A percentile compares a stretch with the other conserved stretches of the same genome.
These are phyloP conservation scores for Lactifluus piperatus DNA, from an alignment of 768 basidiomycete species.

Conservation along the genomic window DNA sequence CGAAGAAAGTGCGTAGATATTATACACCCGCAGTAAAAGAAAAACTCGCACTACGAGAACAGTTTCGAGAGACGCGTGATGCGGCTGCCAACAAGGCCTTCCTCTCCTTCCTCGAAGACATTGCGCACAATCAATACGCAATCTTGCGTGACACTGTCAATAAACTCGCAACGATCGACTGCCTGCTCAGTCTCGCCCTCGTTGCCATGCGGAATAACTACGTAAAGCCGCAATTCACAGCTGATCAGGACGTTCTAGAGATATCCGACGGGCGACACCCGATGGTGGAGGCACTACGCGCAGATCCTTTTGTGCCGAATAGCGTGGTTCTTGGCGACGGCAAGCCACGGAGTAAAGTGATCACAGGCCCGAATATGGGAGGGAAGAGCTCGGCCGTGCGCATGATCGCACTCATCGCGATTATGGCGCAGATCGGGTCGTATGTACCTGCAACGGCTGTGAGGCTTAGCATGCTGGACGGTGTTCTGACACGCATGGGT, in stretches of 20 bases:
- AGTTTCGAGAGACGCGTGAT: slow-evolving; percentile 62
- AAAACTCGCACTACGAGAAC: slow-evolving; percentile 64
- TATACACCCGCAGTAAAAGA: slow-evolving; percentile 57
- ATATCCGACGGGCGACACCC: slow-evolving; percentile 87
- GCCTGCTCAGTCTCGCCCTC: slow-evolving; percentile 74
- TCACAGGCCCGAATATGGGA: slow-evolving; percentile 85
- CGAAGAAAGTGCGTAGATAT: slow-evolving; percentile 63
- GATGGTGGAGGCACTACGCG: slow-evolving; percentile 73
- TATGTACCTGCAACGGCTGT: slow-evolving; percentile 80
- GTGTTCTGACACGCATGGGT: slow-evolving; percentile 85
- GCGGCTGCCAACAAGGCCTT: slow-evolving; percentile 61
- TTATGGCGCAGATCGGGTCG: slow-evolving; percentile 86
- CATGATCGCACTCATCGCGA: slow-evolving; percentile 66
- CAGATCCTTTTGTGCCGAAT: slow-evolving; percentile 85
- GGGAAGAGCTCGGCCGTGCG: slow-evolving; percentile 82
- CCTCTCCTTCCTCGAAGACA: slow-evolving; percentile 58
- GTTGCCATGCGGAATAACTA: slow-evolving; percentile 73
- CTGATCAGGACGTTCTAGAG: slow-evolving; percentile 57
- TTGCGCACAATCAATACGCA: slow-evolving; percentile 57
- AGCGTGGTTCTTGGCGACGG: slow-evolving; percentile 54
- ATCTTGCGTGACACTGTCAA: slow-evolving; percentile 67
- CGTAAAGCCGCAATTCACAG: slow-evolving; percentile 65
- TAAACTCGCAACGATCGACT: slow-evolving; percentile 79
- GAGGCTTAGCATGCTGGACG: slow-evolving; percentile 72
- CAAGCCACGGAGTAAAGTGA: slow-evolving; percentile 49